Evolutionary conservation across 2,329 filamentous ascomycete species (phyloP), one percentile per base, ranked within the genome.

Genomic region (Alternaria consortialis): DNA sequence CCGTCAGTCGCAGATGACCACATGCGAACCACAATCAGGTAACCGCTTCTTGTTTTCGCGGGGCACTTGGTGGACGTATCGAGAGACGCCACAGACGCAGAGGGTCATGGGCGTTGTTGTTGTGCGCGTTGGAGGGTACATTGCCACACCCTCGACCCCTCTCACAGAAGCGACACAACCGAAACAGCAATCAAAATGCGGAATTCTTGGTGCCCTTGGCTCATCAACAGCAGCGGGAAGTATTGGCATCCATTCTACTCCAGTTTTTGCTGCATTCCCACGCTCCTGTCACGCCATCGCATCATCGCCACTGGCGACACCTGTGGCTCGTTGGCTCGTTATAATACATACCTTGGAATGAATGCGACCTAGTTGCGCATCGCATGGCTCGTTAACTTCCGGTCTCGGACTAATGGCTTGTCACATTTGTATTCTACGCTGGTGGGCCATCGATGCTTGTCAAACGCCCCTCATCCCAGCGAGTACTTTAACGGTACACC

Each of bases 151-250:
- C 46, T 50, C 46, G 17, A 50, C 31, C 46, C 46, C 31, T 31
- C 23, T 32, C 29, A 23, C 20, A 27, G 17, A 31, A 25, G 51
- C 39, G 51, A 53, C 51, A 53, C 51, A 53, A 25, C 51, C 51
- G 51, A 53, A 53, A 53, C 51, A 44, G 40, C 40, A 42, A 53
- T 43, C 37, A 42, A 34, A 42, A 43, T 42, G 51, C 39, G 51
- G 51, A 53, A 53, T 25, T 53, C 51, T 53, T 53, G 51, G 51
- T 43, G 51, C 51, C 51, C 51, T 53, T 53, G 51, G 51, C 51
- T 42, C 39, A 53, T 34, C 34, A 43, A 23, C 51, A 25, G 7
- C 46, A 37, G 46, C 46, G 46, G 51, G 51, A 53, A 53, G 51
- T 43, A 53, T 53, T 53, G 51, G 51, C 51, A 53, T 50, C 39